Evolutionary conservation across 345 rosid genomes (phyloP), one percentile per base, ranked within the genome.

Genomic region (Odontarrhena argentea): DNA sequence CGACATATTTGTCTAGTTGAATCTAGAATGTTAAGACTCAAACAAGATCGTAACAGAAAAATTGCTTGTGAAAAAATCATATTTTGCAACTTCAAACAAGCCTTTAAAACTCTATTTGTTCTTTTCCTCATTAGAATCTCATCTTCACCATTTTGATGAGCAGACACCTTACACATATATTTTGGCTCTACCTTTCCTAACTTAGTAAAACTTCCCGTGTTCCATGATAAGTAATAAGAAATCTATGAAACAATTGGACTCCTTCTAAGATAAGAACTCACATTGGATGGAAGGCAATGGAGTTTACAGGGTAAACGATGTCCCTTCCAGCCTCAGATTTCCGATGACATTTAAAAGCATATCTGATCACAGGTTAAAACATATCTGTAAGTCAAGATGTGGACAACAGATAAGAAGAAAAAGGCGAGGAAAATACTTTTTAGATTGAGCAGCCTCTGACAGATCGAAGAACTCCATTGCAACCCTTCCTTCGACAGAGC

Each of bases 401-500:
- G 45, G 37, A 47, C 57, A 30, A 28, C 53, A 53, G 48, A 62
- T 1, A 8, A 41, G 54, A 25, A 48, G 34, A 26, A 36, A 41
- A 58, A 51, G 12, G 70, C 18, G 26, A 5, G 46, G 42, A 5
- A 48, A 74, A 9, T 87, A 95, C 99, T 91, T 95, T 87, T 95
- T 95, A 62, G 96, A 87, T 75, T 95, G 99, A 77, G 88, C 88
- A 52, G 96, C 82, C 66, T 95, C 99, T 42, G 99, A 87, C 24
- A 82, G 88, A 81, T 91, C 99, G 71, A 95, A 95, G 65, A 88
- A 91, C 69, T 95, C 99, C 97, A 95, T 95, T 12, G 99, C 89
- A 55, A 95, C 96, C 63, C 99, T 82, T 67, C 99, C 99, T 80
- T 95, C 99, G 63, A 95, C 96, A 60, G 97, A 95, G 79, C 97